phyloP scores from a whole-genome alignment of 2,329 filamentous ascomycete species.

The Trichoderma hamatum region DNA sequence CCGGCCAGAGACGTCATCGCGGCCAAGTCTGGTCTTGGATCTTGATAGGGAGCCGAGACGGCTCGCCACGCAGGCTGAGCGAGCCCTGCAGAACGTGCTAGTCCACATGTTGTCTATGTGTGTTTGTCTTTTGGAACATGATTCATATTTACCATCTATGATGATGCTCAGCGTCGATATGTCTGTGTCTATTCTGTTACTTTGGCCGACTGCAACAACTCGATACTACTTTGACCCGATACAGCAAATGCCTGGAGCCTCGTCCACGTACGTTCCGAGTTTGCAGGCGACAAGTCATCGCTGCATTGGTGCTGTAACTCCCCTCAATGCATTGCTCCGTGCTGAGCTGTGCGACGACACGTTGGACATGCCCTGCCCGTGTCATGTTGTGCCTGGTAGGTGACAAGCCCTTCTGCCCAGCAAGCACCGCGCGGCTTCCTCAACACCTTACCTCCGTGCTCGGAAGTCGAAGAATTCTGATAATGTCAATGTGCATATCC shows the following conservation, averaged over 20 bases:
- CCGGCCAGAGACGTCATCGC: constrained; percentile 22
- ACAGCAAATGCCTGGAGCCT: constrained; percentile 11
- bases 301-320: constrained; percentile 16
- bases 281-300: constrained; percentile 26
- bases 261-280: neutral
- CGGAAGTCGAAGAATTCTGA: neutral
- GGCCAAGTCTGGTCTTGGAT: constrained; percentile 7
- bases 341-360: constrained; percentile 21
- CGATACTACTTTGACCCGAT: constrained; percentile 4
- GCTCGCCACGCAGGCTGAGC: constrained; percentile 10
- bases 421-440: neutral
- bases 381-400: constrained; percentile 15
- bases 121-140: neutral
- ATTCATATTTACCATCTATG: neutral
- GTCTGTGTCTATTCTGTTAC: neutral
- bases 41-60: neutral
- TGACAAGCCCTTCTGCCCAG: neutral
- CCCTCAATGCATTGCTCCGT: constrained; percentile 17
- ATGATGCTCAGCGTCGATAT: neutral
- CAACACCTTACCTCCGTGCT: neutral
- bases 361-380: constrained; percentile 19
- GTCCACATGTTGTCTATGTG: neutral
- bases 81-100: constrained; percentile 15
- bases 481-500: neutral
- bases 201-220: neutral